Conservation (phyloP, 2,329 filamentous ascomycete genomes). For the Pestalotiopsis sp. region DNA sequence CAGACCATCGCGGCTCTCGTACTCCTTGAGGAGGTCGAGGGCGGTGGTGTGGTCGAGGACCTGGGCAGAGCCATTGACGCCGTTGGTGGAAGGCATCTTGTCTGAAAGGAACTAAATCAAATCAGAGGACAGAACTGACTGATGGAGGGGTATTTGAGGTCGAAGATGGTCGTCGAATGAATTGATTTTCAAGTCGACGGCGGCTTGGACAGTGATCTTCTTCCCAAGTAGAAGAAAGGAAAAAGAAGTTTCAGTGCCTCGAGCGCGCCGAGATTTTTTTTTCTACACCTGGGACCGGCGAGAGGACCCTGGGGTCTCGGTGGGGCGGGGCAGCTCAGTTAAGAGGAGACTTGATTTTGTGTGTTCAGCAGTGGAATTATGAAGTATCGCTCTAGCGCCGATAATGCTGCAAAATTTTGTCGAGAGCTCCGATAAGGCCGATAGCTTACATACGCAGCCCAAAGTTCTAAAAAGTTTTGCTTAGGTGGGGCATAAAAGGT, state of each 20-base stretch:
- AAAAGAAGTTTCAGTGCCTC: conserved; percentile 35
- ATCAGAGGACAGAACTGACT: conserved; percentile 34
- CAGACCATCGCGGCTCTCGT: conserved; percentile 81
- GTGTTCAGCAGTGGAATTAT: fast-evolving
- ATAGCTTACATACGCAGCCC: not conserved
- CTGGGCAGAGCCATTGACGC: conserved; percentile 55
- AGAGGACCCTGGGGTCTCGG: conserved; percentile 5
- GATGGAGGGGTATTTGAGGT: conserved; percentile 41
- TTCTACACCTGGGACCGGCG: conserved; percentile 15
- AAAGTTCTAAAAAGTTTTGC: not conserved
- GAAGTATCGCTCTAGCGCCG: not conserved
- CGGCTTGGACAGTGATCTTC: conserved; percentile 47
- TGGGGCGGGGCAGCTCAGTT: conserved; percentile 11
- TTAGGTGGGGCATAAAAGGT: not conserved
- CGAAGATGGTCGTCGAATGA: conserved; percentile 41
- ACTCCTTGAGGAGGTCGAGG: conserved; percentile 80
- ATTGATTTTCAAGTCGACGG: conserved; percentile 35
- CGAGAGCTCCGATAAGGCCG: conserved; percentile 1
- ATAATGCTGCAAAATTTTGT: not conserved
- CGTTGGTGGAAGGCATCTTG: conserved; percentile 76
- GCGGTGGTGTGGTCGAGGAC: conserved; percentile 76
- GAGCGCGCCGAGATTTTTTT: conserved; percentile 44
- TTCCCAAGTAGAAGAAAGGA: conserved; percentile 55
- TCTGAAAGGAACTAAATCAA: conserved; percentile 14
- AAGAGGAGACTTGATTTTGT: not conserved